Conservation (phyloP, 2,329 filamentous ascomycete genomes). For the Periglandula ipomoeae region DNA sequence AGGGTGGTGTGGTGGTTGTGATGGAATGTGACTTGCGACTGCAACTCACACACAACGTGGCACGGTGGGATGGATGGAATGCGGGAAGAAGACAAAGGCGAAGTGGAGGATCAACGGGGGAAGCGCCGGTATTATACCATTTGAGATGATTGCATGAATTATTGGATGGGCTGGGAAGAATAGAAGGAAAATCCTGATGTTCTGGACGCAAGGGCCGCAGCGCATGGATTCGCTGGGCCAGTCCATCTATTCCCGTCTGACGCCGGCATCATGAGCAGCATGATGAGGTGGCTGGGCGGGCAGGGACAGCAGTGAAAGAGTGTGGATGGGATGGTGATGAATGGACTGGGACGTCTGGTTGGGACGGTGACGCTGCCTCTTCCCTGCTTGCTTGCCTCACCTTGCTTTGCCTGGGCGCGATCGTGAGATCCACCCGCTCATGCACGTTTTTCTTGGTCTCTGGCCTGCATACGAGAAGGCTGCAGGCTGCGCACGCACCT, state of each 20-base stretch:
- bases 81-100: background rate
- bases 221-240: background rate
- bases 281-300: background rate
- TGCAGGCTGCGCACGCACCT: too few species aligned
- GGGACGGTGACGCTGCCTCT: too few species aligned
- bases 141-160: background rate
- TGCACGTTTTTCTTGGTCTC: conserved; percentile 1
- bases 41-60: conserved; percentile 3
- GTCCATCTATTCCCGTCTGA: background rate
- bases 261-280: background rate
- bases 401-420: background rate
- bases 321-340: too few species aligned
- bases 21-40: background rate
- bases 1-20: background rate
- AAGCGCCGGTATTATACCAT: background rate
- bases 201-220: background rate
- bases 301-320: background rate
- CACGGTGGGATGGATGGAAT: conserved; percentile 3
- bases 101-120: background rate
- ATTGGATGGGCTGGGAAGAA: conserved; percentile 4
- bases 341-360: too few species aligned
- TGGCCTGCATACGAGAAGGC: too few species aligned
- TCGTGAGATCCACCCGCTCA: background rate
- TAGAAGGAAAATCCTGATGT: background rate
- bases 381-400: too few species aligned